Evolutionary conservation across 208 protist species (phyloP), one percentile per base, ranked within the genome.

Genomic region (Acanthamoeba culbertsoni): DNA sequence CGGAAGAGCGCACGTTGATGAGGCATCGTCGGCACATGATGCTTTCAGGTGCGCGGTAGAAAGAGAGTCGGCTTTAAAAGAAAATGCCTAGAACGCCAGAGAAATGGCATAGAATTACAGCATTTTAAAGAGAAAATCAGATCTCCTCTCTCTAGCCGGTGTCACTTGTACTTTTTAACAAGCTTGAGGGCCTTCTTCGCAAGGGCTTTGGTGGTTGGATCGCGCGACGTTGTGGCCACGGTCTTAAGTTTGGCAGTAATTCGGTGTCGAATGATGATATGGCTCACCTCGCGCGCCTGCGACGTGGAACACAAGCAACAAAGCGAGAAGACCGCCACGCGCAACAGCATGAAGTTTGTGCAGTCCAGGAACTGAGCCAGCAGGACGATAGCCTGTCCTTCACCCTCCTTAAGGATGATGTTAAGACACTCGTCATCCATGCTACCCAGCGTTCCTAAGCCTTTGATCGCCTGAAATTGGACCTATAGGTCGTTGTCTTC

Each of bases 151-250:
- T n/a, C n/a, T n/a, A n/a, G n/a, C n/a, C n/a, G n/a, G n/a, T n/a
- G n/a, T n/a, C n/a, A 55, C 28, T 84, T 84, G 45, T 35, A 55
- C 73, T 84, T 84, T n/a, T 84, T 84, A 28, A 84, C 73, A 18
- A 84, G 18, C 73, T 84, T 84, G 73, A 84, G 73, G 26, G 73
- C 55, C 73, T 84, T 84, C 73, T 84, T 84, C n/a, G 73, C 73
- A 4, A 84, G 73, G 26, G 73, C 73, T 43, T 84, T 84, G 73
- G 73, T 43, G 73, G 73, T 23, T 7, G 43, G 42, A 35, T 84
- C 73, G 43, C 73, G 73, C 4, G 73, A 37, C 10, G n/a, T 57
- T 23, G 73, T 10, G 2, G 42, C 40, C 7, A 84, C 73, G 23
- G 73, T 14, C 43, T 84, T 84, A 33, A 84, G 73, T 10, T 57